A percentile compares a stretch with the other conserved stretches of the same genome.
Evolutionary conservation across 352 stramenopile genomes (phyloP).

Genomic region (Globisporangium alternatum): DNA sequence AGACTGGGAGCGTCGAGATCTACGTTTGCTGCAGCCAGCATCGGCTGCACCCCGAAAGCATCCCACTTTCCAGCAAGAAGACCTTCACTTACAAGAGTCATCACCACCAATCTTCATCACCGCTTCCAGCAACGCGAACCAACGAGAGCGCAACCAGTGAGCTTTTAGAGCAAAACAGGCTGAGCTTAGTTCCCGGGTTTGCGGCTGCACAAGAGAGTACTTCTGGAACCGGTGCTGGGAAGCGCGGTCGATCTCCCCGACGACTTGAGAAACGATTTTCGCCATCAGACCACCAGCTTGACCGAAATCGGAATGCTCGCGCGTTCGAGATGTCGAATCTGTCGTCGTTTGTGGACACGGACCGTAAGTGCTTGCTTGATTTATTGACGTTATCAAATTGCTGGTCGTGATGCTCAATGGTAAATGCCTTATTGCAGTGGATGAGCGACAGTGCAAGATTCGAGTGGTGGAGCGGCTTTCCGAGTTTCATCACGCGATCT

Average conservation of each 20-base stretch:
- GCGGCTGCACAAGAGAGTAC: neutral
- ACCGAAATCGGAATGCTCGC: constrained; percentile 5
- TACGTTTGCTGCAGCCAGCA: constrained; percentile 47
- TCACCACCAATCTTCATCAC: constrained; percentile 30
- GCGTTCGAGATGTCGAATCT: constrained; percentile 31
- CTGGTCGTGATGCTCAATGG: constrained; percentile 6
- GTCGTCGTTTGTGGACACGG: constrained; percentile 68
- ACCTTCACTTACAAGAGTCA: constrained; percentile 59
- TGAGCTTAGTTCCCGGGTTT: constrained; percentile 1
- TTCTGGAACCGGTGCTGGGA: constrained; percentile 41
- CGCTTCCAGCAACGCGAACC: neutral
- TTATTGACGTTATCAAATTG: neutral
- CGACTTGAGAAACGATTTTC: neutral
- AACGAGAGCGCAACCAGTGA: neutral
- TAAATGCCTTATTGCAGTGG: constrained; percentile 43
- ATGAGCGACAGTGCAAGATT: constrained; percentile 88
- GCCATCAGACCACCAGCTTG: neutral
- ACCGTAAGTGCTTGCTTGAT: constrained; percentile 34
- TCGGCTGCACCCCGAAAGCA: constrained; percentile 21
- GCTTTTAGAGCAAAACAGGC: neutral
- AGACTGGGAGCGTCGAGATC: constrained; percentile 49
- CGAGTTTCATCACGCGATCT: constrained; percentile 81
- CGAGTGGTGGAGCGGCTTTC: constrained; percentile 79
- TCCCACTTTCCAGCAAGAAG: constrained; percentile 47
- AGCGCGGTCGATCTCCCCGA: constrained; percentile 45